Conservation (phyloP, 2,329 filamentous ascomycete species). For the Pseudopithomyces maydicus region DNA sequence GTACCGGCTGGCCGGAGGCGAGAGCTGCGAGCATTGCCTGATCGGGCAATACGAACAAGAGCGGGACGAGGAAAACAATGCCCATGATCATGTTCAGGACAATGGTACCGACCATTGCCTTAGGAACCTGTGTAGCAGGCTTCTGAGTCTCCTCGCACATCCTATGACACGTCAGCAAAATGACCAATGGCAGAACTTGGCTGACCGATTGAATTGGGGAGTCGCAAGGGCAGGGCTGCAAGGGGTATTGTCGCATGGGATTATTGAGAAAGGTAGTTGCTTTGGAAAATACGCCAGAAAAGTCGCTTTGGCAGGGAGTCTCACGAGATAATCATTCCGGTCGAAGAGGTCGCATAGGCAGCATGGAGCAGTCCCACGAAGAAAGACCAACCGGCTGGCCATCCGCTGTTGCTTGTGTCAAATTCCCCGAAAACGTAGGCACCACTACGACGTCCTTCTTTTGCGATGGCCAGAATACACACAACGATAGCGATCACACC, state of each 20-base stretch:
- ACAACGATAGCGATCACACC: slow-evolving; percentile 70
- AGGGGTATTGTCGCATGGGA: slow-evolving; percentile 23
- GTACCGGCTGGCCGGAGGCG: slow-evolving; percentile 65
- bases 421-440: slow-evolving; percentile 71
- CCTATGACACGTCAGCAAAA: slow-evolving; percentile 47
- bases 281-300: slow-evolving; percentile 14
- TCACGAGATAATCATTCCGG: slow-evolving; percentile 80
- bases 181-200: slow-evolving; percentile 15
- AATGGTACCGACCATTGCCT: slow-evolving; percentile 72
- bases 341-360: slow-evolving; percentile 75
- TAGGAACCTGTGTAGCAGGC: slow-evolving; percentile 70
- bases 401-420: slow-evolving; percentile 67
- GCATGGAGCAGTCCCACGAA: slow-evolving; percentile 74
- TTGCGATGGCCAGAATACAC: slow-evolving; percentile 68
- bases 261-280: slow-evolving; percentile 20
- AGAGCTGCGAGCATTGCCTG: slow-evolving; percentile 60
- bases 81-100: slow-evolving; percentile 70
- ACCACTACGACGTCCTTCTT: slow-evolving; percentile 67
- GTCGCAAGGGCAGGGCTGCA: slow-evolving; percentile 16
- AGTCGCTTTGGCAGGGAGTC: slow-evolving; percentile 44
- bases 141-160: slow-evolving; percentile 76
- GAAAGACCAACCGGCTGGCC: slow-evolving; percentile 74
- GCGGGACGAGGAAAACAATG: slow-evolving; percentile 69
- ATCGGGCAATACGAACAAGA: slow-evolving; percentile 72
- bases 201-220: slow-evolving; percentile 19